These are phyloP conservation scores for Scalesia atractyloides DNA, from an alignment of 129 eudicot species.

Conservation along the genomic window DNA sequence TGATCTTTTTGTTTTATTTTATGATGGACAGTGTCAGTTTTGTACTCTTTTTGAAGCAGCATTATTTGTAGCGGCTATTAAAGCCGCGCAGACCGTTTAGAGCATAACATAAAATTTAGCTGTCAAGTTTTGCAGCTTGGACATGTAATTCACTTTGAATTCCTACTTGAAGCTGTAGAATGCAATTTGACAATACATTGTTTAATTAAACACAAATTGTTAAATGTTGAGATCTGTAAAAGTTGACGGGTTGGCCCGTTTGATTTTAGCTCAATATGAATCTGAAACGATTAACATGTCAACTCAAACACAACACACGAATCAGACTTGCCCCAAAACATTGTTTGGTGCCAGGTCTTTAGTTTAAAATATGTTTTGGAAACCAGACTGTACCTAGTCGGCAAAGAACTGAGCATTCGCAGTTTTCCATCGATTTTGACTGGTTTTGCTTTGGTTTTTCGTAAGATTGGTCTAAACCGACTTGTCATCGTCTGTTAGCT, in stretches of 20 bases:
- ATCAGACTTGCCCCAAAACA: too few relatives aligned
- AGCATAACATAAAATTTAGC: conserved; percentile 28
- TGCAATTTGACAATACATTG: conserved; percentile 32
- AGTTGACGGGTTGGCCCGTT: neutral
- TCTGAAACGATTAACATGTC: neutral
- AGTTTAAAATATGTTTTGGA: too few relatives aligned
- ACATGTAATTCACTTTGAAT: conserved; percentile 26
- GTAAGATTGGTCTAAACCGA: too few relatives aligned
- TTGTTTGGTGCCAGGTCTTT: too few relatives aligned
- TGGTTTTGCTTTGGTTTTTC: too few relatives aligned
- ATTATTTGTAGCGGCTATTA: conserved; percentile 40
- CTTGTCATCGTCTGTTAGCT: too few relatives aligned
- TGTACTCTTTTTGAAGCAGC: conserved; percentile 40
- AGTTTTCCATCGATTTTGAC: too few relatives aligned
- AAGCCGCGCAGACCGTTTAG: conserved; percentile 40
- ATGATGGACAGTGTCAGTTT: conserved; percentile 40
- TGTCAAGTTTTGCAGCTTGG: conserved; percentile 41
- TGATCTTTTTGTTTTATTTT: conserved; percentile 20
- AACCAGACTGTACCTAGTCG: too few relatives aligned
- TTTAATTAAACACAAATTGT: neutral
- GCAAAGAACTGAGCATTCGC: too few relatives aligned
- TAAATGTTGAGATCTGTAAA: neutral
- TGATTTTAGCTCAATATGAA: neutral
- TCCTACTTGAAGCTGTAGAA: conserved; percentile 37
- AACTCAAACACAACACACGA: neutral